Percentiles rank a stretch among this genome's conserved stretches.
phyloP scores from a whole-genome alignment of 345 rosid genomes.

The Turritis glabra region DNA sequence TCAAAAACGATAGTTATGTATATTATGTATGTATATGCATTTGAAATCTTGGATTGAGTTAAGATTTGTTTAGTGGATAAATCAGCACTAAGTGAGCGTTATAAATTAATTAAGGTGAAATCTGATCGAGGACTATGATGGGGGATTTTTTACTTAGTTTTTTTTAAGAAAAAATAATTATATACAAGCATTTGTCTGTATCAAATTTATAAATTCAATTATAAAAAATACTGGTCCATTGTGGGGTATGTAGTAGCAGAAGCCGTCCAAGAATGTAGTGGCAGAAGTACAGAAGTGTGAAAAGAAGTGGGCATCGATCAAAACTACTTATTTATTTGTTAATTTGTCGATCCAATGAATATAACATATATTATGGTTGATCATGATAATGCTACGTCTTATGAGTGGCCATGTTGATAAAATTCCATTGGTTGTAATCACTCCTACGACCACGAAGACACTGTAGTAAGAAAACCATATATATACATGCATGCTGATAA shows the following conservation, averaged over 20 bases:
- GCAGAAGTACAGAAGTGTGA: conserved; percentile 38
- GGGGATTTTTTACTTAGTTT: not conserved
- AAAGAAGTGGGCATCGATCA: conserved; percentile 35
- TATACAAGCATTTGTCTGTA: conserved; percentile 33
- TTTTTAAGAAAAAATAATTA: not conserved
- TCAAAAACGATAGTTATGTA: not conserved
- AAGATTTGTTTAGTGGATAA: conserved; percentile 21
- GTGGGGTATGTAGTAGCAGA: conserved; percentile 34
- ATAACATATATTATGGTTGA: conserved; percentile 24
- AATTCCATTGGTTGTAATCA: conserved; percentile 11
- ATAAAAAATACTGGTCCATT: conserved; percentile 23
- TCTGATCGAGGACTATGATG: conserved; percentile 32
- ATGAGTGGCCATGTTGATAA: conserved; percentile 32
- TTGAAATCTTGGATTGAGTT: conserved; percentile 18
- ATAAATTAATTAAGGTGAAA: conserved; percentile 1
- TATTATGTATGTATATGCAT: not conserved
- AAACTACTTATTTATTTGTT: conserved; percentile 12
- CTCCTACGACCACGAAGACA: conserved; percentile 1
- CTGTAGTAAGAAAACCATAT: not conserved
- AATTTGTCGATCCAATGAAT: conserved; percentile 39
- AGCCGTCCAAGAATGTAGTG: conserved; percentile 43
- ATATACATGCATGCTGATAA: not conserved
- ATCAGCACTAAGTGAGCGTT: conserved; percentile 22
- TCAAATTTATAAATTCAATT: not conserved
- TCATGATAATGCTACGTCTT: conserved; percentile 18